Evolutionary conservation across 2,329 filamentous ascomycete genomes (phyloP), one percentile per base, ranked within the genome.

Genomic region (Colletotrichum tanaceti): DNA sequence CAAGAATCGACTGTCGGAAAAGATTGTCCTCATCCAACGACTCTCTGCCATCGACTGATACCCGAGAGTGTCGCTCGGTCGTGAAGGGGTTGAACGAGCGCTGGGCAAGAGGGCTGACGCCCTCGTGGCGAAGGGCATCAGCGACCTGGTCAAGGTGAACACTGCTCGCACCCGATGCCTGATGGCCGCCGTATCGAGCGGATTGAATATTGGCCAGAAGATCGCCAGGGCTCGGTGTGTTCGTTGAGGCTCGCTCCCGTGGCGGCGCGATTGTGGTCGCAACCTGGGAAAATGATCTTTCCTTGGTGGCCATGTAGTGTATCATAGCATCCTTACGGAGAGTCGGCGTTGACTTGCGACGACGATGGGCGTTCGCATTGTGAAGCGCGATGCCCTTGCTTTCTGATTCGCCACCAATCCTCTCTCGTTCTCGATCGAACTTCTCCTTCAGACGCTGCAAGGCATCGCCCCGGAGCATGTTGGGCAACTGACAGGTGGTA

Each of bases 351-450:
- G 94, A 93, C 65, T 91, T 87, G 67, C 91, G 88, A 63, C 91
- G 87, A 53, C 89, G 87, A 58, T 88, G 86, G 13, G 84, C 80
- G 77, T 86, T 77, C 75, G 90, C 88, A 74, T 98, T 99, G 77
- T 99, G 96, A 46, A 99, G 83, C 5, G 97, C 96, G 73, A 99
- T 98, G 0, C 96, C 97, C 79, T 98, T 98, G 71, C 89, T 90
- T 20, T 91, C 88, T 69, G 98, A 93, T 74, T 96, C 93, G 2
- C 89, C 87, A 1, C 91, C 91, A 22, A 94, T 88, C 11, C 94
- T 89, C 74, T 98, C 94, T 72, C 91, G 88, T 75, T 99, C 96
- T 18, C 89, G 87, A 43, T 86, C 88, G 74, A 99, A 99, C 75
- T 98, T 99, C 72, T 97, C 93, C 77, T 98, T 98, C 22, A 99